Conservation (phyloP, 495 filamentous ascomycete genomes). For the Aspergillus sclerotiicarbonarius region DNA sequence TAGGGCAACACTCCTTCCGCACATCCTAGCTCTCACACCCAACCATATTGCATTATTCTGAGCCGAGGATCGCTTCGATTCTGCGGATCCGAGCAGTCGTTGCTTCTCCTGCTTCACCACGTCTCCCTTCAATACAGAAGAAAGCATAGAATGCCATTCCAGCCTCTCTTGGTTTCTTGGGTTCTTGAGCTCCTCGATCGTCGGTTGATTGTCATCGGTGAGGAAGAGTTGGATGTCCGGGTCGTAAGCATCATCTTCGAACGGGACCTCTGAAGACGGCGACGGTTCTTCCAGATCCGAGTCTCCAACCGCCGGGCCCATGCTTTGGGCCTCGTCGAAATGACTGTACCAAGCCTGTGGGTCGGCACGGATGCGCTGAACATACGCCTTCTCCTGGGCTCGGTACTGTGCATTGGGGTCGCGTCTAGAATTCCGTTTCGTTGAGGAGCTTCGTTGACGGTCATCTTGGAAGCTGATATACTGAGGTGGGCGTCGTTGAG, state of each 20-base stretch:
- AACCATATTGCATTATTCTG: slow-evolving; percentile 87
- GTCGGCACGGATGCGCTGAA: slow-evolving; percentile 71
- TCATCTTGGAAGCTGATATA: slow-evolving; percentile 51
- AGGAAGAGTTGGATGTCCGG: slow-evolving; percentile 91
- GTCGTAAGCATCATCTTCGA: slow-evolving; percentile 82
- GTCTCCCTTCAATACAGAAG: slow-evolving; percentile 91
- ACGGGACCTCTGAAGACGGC: slow-evolving; percentile 77
- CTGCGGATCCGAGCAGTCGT: slow-evolving; percentile 78
- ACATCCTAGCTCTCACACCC: slow-evolving; percentile 76
- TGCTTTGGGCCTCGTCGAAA: slow-evolving; percentile 66
- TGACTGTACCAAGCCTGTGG: slow-evolving; percentile 66
- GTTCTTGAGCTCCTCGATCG: slow-evolving; percentile 83
- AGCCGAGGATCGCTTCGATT: slow-evolving; percentile 67
- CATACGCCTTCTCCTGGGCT: slow-evolving; percentile 80
- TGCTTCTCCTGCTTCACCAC: slow-evolving; percentile 98
- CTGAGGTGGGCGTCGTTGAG: slow-evolving; percentile 68
- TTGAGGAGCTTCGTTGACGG: slow-evolving; percentile 53
- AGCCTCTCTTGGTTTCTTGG: slow-evolving; percentile 85
- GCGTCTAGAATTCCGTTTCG: slow-evolving; percentile 49
- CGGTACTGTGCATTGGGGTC: slow-evolving; percentile 79
- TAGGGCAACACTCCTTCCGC: slow-evolving; percentile 76
- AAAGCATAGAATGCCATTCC: slow-evolving; percentile 98
- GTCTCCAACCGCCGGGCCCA: slow-evolving; percentile 63
- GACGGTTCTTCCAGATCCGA: slow-evolving; percentile 91
- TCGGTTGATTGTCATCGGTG: slow-evolving; percentile 79